Evolutionary conservation across 257 asterid genomes (phyloP), one percentile per base, ranked within the genome.

Genomic region (Asclepias syriaca): DNA sequence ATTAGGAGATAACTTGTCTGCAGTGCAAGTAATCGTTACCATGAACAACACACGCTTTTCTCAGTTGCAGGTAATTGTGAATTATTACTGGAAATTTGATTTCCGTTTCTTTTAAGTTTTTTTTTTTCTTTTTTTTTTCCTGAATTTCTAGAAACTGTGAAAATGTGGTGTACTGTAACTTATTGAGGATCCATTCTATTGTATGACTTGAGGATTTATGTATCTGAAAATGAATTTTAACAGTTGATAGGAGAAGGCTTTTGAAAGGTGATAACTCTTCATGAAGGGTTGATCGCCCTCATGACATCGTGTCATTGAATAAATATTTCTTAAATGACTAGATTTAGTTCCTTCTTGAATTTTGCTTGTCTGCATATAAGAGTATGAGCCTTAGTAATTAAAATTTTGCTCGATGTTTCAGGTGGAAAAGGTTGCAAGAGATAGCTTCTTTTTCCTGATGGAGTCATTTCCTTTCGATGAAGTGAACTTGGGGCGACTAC

Each of bases 31-130:
- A 27, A 77, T 95, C 69, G 70, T 91, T 14, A 88, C 93, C 73
- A 81, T 95, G 97, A 91, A 88, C 85, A 95, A 84, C 60, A 46
- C 87, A 8, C 88, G 95, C 21, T 94, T 94, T 80, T 91, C 96
- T 43, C 86, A 87, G 73, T 78, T 91, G 77, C 92, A 89, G 99
- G 97, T 89, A 86, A 45, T 65, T 16, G n/a, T 75, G 53, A 21
- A 68, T 48, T 70, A 37, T 53, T 16, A 1, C 45, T 22, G 46
- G 22, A 45, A 21, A 61, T 50, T 58, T 22, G 24, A 32, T 32
- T 16, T 12, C 21, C 6, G 16, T 29, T n/a, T 61, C 67, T 5
- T 29, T 29, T 13, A 5, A 70, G 3, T 0, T 2, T 34, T 34
- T 34, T 34, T 34, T 34, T 34, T 34, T 56, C 12, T 13, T 24